A percentile compares a stretch with the other conserved stretches of the same genome.
phyloP scores from a whole-genome alignment of 208 protist genomes.

The Entamoeba invadens region DNA sequence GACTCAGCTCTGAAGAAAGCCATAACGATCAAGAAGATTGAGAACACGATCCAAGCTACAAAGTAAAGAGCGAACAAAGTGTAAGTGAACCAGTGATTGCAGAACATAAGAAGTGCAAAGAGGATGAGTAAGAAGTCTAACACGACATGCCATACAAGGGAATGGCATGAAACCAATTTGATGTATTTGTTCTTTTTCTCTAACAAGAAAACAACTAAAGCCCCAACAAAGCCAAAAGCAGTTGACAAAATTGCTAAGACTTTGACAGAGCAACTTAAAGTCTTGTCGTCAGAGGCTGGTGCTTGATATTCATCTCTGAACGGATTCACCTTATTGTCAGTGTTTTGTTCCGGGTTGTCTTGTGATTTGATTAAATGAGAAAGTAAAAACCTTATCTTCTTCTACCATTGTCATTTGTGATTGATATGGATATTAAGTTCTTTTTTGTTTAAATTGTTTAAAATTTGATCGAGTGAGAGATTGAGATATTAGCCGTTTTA shows the following conservation, averaged over 20 bases:
- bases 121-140: neutral
- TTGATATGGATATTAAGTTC: too few relatives aligned
- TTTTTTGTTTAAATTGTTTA: too few relatives aligned
- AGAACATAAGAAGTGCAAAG: neutral
- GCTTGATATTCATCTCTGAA: neutral
- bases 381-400: too few relatives aligned
- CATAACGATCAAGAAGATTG: neutral
- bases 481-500: too few relatives aligned
- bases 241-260: neutral
- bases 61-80: neutral
- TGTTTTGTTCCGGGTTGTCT: too few relatives aligned
- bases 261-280: neutral
- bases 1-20: neutral
- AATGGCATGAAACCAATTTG: neutral
- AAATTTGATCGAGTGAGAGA: too few relatives aligned
- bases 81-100: neutral
- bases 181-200: neutral
- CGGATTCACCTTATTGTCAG: too few relatives aligned
- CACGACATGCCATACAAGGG: neutral
- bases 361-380: too few relatives aligned
- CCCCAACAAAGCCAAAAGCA: neutral
- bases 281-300: neutral
- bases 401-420: too few relatives aligned
- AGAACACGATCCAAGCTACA: neutral
- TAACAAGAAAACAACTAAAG: neutral